A percentile compares a stretch with the other conserved stretches of the same genome.
Conservation (phyloP, 176 grass and related monocot species). For the Triticum urartu region DNA sequence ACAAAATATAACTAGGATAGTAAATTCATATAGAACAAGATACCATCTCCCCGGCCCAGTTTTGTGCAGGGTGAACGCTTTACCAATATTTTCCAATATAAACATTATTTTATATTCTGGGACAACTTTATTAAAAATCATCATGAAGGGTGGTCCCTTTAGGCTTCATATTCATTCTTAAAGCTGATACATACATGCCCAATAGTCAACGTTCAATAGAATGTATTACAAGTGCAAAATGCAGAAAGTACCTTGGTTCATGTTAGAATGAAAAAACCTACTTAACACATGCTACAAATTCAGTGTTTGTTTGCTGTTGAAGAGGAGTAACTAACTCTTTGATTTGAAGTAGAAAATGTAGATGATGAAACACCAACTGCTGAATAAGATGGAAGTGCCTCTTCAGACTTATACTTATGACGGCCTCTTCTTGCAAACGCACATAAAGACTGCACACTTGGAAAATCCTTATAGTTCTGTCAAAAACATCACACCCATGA, state of each 20-base stretch:
- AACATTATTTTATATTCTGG: slow-evolving; percentile 6
- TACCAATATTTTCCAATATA: slow-evolving; percentile 15
- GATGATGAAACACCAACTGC: slow-evolving; percentile 65
- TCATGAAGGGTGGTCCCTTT: not conserved
- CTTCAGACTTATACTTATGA: slow-evolving; percentile 67
- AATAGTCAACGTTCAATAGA: not conserved
- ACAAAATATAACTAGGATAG: not conserved
- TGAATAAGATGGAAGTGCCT: slow-evolving; percentile 73
- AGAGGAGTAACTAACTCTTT: slow-evolving; percentile 59
- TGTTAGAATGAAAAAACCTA: slow-evolving; percentile 1
- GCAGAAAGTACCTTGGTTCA: not conserved
- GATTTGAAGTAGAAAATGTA: slow-evolving; percentile 62
- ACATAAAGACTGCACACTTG: slow-evolving; percentile 42
- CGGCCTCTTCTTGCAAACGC: slow-evolving; percentile 54
- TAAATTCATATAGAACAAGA: slow-evolving; percentile 15
- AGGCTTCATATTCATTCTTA: not conserved
- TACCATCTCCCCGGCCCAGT: not conserved
- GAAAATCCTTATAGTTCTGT: slow-evolving; percentile 66
- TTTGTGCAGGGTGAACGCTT: not conserved
- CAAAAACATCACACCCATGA: slow-evolving; percentile 22
- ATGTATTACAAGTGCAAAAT: slow-evolving; percentile 4
- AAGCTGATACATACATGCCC: not conserved
- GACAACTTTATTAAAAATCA: not conserved
- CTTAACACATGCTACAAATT: slow-evolving; percentile 1
- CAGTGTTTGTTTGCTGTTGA: slow-evolving; percentile 11